These are phyloP conservation scores for Epichloe uncinata DNA, from an alignment of 2,329 filamentous ascomycete genomes.

Conservation along the genomic window DNA sequence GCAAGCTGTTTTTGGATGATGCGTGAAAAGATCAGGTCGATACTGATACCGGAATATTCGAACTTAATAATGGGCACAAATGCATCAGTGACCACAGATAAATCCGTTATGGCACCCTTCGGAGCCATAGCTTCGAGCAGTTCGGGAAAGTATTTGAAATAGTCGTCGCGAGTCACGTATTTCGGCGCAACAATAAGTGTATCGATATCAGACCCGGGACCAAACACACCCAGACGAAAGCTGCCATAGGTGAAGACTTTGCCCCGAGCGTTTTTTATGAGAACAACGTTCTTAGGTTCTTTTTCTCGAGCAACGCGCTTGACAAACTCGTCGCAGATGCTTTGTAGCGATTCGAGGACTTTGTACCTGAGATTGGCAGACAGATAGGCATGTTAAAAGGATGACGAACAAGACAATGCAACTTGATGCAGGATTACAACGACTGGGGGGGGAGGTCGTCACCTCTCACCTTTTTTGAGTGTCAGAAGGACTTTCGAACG, in stretches of 20 bases:
- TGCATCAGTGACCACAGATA: slow-evolving; percentile 76
- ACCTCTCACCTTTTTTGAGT: slow-evolving; percentile 60
- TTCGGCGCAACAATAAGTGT: slow-evolving; percentile 86
- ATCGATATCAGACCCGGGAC: slow-evolving; percentile 94
- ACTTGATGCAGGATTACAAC: not conserved
- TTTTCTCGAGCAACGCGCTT: slow-evolving; percentile 63
- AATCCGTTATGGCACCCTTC: slow-evolving; percentile 66
- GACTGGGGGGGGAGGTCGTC: too few relatives aligned
- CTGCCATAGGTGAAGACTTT: slow-evolving; percentile 95
- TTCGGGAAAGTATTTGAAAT: slow-evolving; percentile 79
- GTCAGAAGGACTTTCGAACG: slow-evolving; percentile 75
- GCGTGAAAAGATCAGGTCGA: slow-evolving; percentile 83
- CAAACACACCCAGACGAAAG: slow-evolving; percentile 86
- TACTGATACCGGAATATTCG: slow-evolving; percentile 79
- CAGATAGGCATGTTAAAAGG: not conserved
- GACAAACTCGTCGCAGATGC: slow-evolving; percentile 76
- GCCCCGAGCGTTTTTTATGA: slow-evolving; percentile 73
- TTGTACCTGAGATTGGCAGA: slow-evolving; percentile 36
- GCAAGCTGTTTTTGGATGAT: slow-evolving; percentile 60
- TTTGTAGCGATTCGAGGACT: slow-evolving; percentile 65
- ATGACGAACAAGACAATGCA: not conserved
- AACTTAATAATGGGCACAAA: slow-evolving; percentile 98
- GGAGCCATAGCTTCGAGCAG: slow-evolving; percentile 65
- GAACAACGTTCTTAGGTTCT: slow-evolving; percentile 56
- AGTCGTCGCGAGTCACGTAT: slow-evolving; percentile 79